Evolutionary conservation across 106 monocot species (phyloP), one percentile per base, ranked within the genome.

Genomic region (Phalaenopsis aphrodite): DNA sequence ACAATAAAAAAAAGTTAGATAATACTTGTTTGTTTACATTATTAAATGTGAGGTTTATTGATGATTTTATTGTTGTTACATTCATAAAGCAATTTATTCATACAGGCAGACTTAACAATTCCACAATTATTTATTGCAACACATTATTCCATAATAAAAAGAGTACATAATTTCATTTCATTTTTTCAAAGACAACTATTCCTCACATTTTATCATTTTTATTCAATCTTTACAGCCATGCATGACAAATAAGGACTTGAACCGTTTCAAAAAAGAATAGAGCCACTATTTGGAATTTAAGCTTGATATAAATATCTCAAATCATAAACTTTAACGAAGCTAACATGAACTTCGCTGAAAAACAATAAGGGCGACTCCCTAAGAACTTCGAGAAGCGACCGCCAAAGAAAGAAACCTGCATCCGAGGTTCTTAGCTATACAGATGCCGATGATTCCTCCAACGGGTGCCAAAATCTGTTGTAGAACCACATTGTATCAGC

Each of bases 401-500:
- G 15, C 52, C 14, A 14, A 52, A 52, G 14, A 52, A 52, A 52
- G 52, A 52, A 52, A 3, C 52, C 52, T 52, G 52, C 14, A 52
- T 10, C 52, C 52, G 14, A 65, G 17, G 74, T 61, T 55, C 42
- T 76, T 16, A 71, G 15, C 41, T 3, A 77, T 77, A 42, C 48
- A 77, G n/a, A 55, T 52, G 77, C 48, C 36, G 48, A 77, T 77
- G 75, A 47, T 41, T 81, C 82, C 3, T 77, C 77, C 77, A 48
- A 18, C 12, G 67, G 49, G 14, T 77, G 5, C 77, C 77, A 82
- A 42, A 77, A 79, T 41, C 89, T 58, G 69, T 89, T 89, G 73
- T 80, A 79, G 58, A 89, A 89, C 89, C 86, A 89, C 78, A 84
- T 64, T 7, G 80, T 46, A 86, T 89, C 89, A 48, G 84, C 89